phyloP scores from a whole-genome alignment of 2,329 filamentous ascomycete genomes.

The Colletotrichum sp. region DNA sequence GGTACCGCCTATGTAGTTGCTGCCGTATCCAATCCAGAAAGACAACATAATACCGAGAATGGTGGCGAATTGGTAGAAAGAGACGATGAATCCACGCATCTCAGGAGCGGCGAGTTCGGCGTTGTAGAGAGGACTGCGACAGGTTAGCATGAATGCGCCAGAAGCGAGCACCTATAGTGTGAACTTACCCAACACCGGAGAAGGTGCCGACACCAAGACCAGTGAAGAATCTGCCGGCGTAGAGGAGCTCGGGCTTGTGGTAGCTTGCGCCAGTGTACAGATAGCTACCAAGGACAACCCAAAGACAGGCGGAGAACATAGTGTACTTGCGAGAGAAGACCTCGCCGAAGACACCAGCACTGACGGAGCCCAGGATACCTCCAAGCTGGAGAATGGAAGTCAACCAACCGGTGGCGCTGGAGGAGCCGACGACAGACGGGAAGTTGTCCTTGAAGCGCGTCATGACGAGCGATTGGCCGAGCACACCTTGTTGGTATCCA shows the following conservation, averaged over 20 bases:
- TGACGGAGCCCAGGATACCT: slow-evolving; percentile 52
- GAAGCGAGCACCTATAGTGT: accelerated
- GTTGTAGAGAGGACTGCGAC: slow-evolving; percentile 47
- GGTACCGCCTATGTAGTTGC: slow-evolving; percentile 52
- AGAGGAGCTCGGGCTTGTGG: slow-evolving; percentile 44
- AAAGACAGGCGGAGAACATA: slow-evolving; percentile 53
- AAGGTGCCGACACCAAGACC: slow-evolving; percentile 54
- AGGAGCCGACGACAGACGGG: slow-evolving; percentile 49
- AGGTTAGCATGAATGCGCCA: neutral
- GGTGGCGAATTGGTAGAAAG: slow-evolving; percentile 68
- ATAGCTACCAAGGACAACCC: slow-evolving; percentile 50
- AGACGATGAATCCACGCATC: slow-evolving; percentile 69
- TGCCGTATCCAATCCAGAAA: slow-evolving; percentile 51
- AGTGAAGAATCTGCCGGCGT: slow-evolving; percentile 54
- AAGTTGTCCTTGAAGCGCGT: slow-evolving; percentile 53
- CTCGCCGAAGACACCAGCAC: slow-evolving; percentile 52
- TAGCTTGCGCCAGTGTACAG: slow-evolving; percentile 47
- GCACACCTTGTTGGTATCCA: slow-evolving; percentile 58
- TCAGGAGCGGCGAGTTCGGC: slow-evolving; percentile 65
- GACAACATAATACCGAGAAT: slow-evolving; percentile 60
- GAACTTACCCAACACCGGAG: slow-evolving; percentile 40
- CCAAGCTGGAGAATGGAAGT: slow-evolving; percentile 56
- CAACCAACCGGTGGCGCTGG: slow-evolving; percentile 54
- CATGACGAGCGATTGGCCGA: slow-evolving; percentile 60
- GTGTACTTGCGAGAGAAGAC: slow-evolving; percentile 56